Evolutionary conservation across 306 rosid genomes (phyloP), one percentile per base, ranked within the genome.

Genomic region (Quercus berberidifolia): DNA sequence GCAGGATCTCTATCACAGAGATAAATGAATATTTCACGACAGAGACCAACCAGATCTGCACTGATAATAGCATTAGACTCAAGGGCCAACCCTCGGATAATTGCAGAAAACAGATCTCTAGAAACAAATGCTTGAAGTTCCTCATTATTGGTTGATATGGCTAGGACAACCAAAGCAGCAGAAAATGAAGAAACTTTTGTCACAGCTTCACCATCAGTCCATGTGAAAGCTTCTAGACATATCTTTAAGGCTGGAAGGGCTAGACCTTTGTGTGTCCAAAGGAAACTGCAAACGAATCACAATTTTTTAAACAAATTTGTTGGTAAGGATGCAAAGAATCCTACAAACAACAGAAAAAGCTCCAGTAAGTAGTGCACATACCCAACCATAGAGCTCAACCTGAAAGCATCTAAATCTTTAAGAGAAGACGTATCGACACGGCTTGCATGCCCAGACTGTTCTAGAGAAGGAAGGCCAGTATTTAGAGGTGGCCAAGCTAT

Each of bases 21-120:
- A 88, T 88, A 85, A 28, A 96, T 72, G 70, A 90, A 96, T 79
- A 96, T 96, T 81, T 96, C 99, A 21, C 98, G 99, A 79, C 97
- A 91, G 75, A 91, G 92, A 74, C 83, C 90, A 77, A 96, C 87
- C 58, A 96, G 88, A 56, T 96, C 99, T 81, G 98, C 90, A 87
- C 99, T 90, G 80, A 91, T 85, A 64, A 93, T 82, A 74, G 97
- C 94, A 82, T 96, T 96, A 51, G 99, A 96, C 83, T 96, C 99
- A 0, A 90, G 99, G 76, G 98, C 75, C 83, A 96, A 84, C 57
- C 97, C 94, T 86, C 87, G 92, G 77, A 96, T 93, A 38, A 91
- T 78, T 55, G 96, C 87, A 71, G 98, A 84, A 85, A 96, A 91
- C 18, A 96, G 94, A 86, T 96, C 99, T 82, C 86, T 91, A 8